Conservation (phyloP, 768 basidiomycete genomes). For the Podaxis rugospora region DNA sequence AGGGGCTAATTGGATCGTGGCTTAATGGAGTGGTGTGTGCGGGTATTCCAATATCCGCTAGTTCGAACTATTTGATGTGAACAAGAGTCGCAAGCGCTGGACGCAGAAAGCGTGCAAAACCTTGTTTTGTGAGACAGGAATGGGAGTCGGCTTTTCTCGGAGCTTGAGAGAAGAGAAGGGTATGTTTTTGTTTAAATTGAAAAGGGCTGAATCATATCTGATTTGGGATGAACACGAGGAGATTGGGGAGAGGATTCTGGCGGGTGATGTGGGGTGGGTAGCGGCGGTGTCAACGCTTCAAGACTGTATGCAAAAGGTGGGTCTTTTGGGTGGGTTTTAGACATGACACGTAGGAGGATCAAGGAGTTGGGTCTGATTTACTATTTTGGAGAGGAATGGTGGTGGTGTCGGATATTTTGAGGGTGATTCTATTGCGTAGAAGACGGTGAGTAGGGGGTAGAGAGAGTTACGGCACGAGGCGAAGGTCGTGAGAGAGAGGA, state of each 20-base stretch:
- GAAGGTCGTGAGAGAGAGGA: not conserved
- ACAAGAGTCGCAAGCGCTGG: not conserved
- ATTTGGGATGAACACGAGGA: constrained; percentile 7
- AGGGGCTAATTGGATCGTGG: not conserved
- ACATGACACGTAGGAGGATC: not conserved
- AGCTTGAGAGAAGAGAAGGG: not conserved
- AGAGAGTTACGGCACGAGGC: not conserved
- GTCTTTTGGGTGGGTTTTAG: not conserved
- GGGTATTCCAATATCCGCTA: not conserved
- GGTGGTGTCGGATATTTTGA: not conserved
- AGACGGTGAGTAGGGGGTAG: not conserved
- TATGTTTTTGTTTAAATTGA: not conserved
- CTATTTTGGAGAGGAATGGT: not conserved
- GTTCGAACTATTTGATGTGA: not conserved
- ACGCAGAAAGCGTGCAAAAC: not conserved
- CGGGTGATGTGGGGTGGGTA: not conserved
- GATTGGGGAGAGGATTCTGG: not conserved
- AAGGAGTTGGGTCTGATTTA: not conserved
- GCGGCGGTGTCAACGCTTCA: not conserved
- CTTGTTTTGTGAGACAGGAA: not conserved
- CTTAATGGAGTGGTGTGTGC: not conserved
- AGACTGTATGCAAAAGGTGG: not conserved
- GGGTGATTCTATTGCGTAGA: not conserved
- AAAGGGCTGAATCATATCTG: not conserved
- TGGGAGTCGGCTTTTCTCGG: not conserved